Conservation (phyloP, 345 rosid genomes). For the Bruguiera sexangula region DNA sequence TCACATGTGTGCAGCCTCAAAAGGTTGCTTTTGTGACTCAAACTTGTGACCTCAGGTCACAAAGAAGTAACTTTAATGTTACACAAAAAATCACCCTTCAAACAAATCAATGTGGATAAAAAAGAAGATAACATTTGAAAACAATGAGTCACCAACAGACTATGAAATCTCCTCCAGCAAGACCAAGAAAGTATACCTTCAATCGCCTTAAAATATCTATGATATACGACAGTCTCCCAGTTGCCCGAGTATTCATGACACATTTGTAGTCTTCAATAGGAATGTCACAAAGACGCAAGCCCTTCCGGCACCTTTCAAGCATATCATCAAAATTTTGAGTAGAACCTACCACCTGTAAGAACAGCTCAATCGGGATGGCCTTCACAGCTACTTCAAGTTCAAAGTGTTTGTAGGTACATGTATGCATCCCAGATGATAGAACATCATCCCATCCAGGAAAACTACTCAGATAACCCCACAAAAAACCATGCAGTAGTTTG, state of each 20-base stretch:
- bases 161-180: constrained; percentile 8
- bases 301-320: constrained; percentile 72
- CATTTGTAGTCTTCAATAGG: constrained; percentile 57
- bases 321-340: constrained; percentile 60
- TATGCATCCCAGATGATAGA: constrained; percentile 34
- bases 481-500: constrained; percentile 72
- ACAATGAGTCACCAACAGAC: background rate
- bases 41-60: no score
- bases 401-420: constrained; percentile 48
- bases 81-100: no score
- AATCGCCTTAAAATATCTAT: constrained; percentile 75
- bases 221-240: constrained; percentile 71
- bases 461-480: constrained; percentile 65
- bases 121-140: no score
- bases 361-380: constrained; percentile 79
- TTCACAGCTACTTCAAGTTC: constrained; percentile 71
- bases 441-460: constrained; percentile 51
- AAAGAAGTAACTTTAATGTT: no score
- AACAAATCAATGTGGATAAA: no score
- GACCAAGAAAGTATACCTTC: constrained; percentile 54
- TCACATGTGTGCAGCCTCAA: no score
- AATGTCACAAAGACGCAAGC: constrained; percentile 70
- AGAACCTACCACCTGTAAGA: constrained; percentile 84
- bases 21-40: no score
- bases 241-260: constrained; percentile 80